Conservation (phyloP, 106 monocot genomes). For the Dendrobium officinale region DNA sequence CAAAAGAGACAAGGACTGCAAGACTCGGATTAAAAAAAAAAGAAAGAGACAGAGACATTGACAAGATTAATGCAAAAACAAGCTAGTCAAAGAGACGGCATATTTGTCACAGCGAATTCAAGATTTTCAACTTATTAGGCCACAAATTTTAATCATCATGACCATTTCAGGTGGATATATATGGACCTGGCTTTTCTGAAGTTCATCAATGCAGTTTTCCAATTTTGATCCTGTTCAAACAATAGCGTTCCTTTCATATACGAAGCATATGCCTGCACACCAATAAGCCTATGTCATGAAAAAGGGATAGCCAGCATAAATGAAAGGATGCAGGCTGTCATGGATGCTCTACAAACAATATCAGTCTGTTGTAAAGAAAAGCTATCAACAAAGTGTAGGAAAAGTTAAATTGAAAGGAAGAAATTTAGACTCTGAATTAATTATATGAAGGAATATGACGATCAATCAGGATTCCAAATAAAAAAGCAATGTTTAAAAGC, state of each 20-base stretch:
- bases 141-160: neutral
- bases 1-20: neutral
- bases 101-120: neutral
- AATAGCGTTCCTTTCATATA: constrained; percentile 96
- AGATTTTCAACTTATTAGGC: neutral
- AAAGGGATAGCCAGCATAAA: neutral
- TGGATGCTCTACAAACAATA: neutral
- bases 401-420: neutral
- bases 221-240: constrained; percentile 95
- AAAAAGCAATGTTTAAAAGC: neutral
- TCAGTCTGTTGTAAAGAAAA: neutral
- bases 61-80: neutral
- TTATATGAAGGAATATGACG: neutral
- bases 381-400: neutral
- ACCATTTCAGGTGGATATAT: neutral
- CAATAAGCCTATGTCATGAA: neutral
- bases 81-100: neutral
- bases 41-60: neutral
- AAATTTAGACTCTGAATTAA: neutral
- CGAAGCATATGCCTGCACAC: constrained; percentile 89
- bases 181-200: constrained; percentile 90
- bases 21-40: neutral
- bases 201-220: constrained; percentile 74
- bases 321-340: neutral
- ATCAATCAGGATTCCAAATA: neutral